Conservation (phyloP, 1,284 basidiomycete genomes). For the Ceratobasidium theobromae region DNA sequence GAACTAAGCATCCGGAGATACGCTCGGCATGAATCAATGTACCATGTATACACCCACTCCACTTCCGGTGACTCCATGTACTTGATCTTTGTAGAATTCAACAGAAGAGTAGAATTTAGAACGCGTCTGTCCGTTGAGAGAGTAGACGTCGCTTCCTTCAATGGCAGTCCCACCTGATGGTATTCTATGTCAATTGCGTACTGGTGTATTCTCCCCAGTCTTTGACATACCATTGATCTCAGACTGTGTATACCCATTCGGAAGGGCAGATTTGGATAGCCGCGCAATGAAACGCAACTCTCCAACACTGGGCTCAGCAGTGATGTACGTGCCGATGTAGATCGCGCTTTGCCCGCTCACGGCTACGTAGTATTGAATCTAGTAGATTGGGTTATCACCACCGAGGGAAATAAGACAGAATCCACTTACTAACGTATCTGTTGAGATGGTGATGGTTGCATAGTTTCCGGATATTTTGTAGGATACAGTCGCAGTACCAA, state of each 20-base stretch:
- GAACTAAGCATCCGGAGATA: not conserved
- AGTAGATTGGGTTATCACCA: not conserved
- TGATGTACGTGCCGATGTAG: conserved; percentile 33
- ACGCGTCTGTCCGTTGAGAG: conserved; percentile 50
- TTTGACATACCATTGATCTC: conserved; percentile 44
- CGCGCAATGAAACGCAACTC: conserved; percentile 55
- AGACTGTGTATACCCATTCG: conserved; percentile 46
- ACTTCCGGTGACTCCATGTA: conserved; percentile 25
- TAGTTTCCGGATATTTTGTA: conserved; percentile 30
- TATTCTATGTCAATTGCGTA: too few species aligned
- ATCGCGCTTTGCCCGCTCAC: conserved; percentile 23
- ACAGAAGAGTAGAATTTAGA: conserved; percentile 45
- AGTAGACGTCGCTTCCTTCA: conserved; percentile 52
- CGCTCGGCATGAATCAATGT: not conserved
- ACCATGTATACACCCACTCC: conserved; percentile 31
- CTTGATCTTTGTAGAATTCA: conserved; percentile 17
- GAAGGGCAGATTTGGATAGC: conserved; percentile 47
- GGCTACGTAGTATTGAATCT: conserved; percentile 31
- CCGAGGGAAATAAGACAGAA: not conserved
- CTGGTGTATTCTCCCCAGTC: too few species aligned
- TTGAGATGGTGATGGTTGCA: conserved; percentile 17
- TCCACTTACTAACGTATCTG: conserved; percentile 7
- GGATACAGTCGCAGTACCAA: conserved; percentile 23
- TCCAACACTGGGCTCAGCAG: conserved; percentile 48
- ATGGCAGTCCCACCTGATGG: conserved; percentile 46